Conservation (phyloP, 2,329 filamentous ascomycete species). For the Fusarium sp. region DNA sequence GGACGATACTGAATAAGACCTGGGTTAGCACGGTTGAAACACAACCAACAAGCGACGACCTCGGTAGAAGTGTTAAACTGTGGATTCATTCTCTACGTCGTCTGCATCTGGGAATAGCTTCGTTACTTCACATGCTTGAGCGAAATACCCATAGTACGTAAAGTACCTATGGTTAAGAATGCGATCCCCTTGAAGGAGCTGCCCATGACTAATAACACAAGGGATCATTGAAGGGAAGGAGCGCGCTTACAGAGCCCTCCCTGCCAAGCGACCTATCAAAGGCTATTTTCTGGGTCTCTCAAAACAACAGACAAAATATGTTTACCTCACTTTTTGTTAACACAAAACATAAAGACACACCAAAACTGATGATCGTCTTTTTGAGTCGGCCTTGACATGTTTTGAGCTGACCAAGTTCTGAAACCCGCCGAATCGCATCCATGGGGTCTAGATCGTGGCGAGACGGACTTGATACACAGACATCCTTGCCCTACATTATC, state of each 20-base stretch:
- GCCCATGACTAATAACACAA: neutral
- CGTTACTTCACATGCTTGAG: slow-evolving; percentile 2
- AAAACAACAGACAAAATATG: neutral
- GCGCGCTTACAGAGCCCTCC: neutral
- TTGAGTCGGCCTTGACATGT: slow-evolving; percentile 11
- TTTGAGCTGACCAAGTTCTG: slow-evolving; percentile 16
- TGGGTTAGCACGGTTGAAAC: slow-evolving; percentile 28
- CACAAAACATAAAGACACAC: neutral
- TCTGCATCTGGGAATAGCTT: slow-evolving; percentile 8
- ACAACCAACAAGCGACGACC: neutral
- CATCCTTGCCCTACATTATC: slow-evolving; percentile 11
- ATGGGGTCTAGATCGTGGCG: slow-evolving; percentile 30
- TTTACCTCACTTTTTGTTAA: neutral
- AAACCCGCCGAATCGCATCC: slow-evolving; percentile 20
- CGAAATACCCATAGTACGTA: too few species aligned
- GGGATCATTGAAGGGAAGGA: neutral
- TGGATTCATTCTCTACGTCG: neutral
- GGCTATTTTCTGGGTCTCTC: neutral
- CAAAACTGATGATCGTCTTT: neutral
- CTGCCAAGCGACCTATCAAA: neutral
- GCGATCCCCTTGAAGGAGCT: neutral
- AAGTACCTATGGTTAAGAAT: too few species aligned
- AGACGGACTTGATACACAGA: slow-evolving; percentile 16
- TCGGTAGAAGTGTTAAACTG: neutral
- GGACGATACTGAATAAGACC: neutral